phyloP scores from a whole-genome alignment of 1,284 basidiomycete genomes.

The Megacollybia platyphylla region DNA sequence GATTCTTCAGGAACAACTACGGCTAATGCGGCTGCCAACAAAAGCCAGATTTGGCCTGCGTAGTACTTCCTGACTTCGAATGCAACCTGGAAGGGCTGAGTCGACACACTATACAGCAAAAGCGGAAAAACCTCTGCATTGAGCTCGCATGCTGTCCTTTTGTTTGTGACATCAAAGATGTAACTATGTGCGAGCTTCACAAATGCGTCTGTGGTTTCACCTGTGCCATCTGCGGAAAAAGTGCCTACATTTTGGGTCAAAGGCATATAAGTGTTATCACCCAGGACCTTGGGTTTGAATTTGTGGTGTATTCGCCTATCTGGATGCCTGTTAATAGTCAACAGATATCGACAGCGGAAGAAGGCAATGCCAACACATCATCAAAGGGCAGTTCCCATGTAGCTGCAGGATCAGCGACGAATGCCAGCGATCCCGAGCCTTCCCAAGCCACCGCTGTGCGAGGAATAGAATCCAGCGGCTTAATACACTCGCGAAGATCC shows the following conservation, averaged over 20 bases:
- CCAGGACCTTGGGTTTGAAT: slow-evolving; percentile 32
- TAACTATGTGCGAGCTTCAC: slow-evolving; percentile 57
- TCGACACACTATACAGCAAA: not conserved
- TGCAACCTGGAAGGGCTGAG: slow-evolving; percentile 33
- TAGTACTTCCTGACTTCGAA: slow-evolving; percentile 44
- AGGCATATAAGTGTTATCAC: slow-evolving; percentile 35
- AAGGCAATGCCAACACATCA: slow-evolving; percentile 50
- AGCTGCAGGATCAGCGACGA: slow-evolving; percentile 47
- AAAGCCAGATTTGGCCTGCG: slow-evolving; percentile 58
- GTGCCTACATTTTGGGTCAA: slow-evolving; percentile 43
- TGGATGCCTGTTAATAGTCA: slow-evolving; percentile 29
- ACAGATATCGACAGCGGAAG: slow-evolving; percentile 5
- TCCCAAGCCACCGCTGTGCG: slow-evolving; percentile 63
- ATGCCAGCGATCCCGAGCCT: slow-evolving; percentile 53
- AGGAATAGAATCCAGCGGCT: slow-evolving; percentile 60
- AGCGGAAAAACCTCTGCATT: slow-evolving; percentile 42
- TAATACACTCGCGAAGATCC: slow-evolving; percentile 52
- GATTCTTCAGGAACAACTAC: slow-evolving; percentile 27
- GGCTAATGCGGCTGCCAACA: slow-evolving; percentile 46
- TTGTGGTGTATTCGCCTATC: slow-evolving; percentile 25
- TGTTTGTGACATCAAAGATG: slow-evolving; percentile 42
- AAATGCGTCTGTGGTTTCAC: slow-evolving; percentile 38
- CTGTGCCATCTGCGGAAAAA: slow-evolving; percentile 20
- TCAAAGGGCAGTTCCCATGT: slow-evolving; percentile 75
- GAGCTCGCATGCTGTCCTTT: slow-evolving; percentile 33